Conservation (phyloP, 805 yeast species). For the Kazachstania kunashirensis region DNA sequence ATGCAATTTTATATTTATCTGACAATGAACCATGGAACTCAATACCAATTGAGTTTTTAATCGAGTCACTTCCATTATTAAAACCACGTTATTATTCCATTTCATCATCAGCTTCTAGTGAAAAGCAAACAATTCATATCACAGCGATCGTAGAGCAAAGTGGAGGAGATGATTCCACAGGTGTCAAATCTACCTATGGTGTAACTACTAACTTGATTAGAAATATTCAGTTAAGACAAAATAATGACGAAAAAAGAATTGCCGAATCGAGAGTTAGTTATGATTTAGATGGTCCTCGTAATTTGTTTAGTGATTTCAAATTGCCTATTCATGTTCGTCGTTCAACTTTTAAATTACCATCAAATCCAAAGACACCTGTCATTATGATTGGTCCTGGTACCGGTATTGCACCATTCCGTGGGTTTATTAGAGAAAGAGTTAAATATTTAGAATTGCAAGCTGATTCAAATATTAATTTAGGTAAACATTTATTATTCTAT, state of each 20-base stretch:
- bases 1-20: constrained; percentile 55
- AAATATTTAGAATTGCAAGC: constrained; percentile 34
- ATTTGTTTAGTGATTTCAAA: constrained; percentile 36
- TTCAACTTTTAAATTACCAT: constrained; percentile 88
- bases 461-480: constrained; percentile 38
- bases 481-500: constrained; percentile 67
- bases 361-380: constrained; percentile 77
- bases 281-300: constrained; percentile 79
- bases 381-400: constrained; percentile 98
- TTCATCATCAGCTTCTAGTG: constrained; percentile 76
- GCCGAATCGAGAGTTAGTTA: constrained; percentile 41
- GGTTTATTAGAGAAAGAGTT: constrained; percentile 81
- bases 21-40: constrained; percentile 57
- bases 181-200: constrained; percentile 39
- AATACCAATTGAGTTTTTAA: constrained; percentile 75
- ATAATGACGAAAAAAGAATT: constrained; percentile 31
- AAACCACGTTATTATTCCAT: constrained; percentile 98
- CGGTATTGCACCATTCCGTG: constrained; percentile 97
- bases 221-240: constrained; percentile 54
- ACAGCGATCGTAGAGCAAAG: constrained; percentile 87
- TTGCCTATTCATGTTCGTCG: constrained; percentile 90
- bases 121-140: constrained; percentile 65
- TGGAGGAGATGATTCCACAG: constrained; percentile 14
- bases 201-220: constrained; percentile 84
- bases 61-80: constrained; percentile 71